phyloP scores from a whole-genome alignment of 441 rosid genomes.

The Gossypium laxum region DNA sequence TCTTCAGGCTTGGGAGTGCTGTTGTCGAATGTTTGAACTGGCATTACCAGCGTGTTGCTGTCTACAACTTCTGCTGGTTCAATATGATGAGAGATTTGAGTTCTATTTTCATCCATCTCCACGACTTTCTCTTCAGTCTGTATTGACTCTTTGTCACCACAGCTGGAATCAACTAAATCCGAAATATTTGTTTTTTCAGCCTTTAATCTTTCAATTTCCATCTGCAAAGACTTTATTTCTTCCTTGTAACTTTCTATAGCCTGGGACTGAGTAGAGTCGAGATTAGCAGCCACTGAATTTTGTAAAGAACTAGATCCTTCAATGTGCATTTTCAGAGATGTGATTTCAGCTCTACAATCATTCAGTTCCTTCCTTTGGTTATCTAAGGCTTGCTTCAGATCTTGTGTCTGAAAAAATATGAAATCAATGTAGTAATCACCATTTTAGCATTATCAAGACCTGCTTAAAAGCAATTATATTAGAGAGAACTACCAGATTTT shows the following conservation, averaged over 20 bases:
- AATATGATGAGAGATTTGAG: constrained; percentile 32
- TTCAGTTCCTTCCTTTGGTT: constrained; percentile 66
- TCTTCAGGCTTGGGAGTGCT: constrained; percentile 28
- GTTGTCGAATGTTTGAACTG: constrained; percentile 23
- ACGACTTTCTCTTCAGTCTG: constrained; percentile 51
- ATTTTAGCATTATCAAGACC: constrained; percentile 26
- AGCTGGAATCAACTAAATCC: constrained; percentile 27
- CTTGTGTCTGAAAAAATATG: constrained; percentile 49
- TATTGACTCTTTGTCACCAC: constrained; percentile 31
- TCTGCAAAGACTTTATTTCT: constrained; percentile 48
- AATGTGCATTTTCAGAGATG: constrained; percentile 82
- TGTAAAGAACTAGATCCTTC: constrained; percentile 66
- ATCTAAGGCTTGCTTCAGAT: constrained; percentile 62
- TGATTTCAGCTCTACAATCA: constrained; percentile 88
- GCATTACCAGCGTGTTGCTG: constrained; percentile 22
- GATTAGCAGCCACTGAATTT: constrained; percentile 35
- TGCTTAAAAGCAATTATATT: constrained; percentile 17
- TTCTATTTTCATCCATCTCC: constrained; percentile 59
- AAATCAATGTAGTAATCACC: constrained; percentile 18
- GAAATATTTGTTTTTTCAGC: constrained; percentile 23
- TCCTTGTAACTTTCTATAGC: constrained; percentile 45
- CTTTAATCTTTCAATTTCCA: constrained; percentile 51
- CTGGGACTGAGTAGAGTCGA: constrained; percentile 39
- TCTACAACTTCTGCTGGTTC: constrained; percentile 27
- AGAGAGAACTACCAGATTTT: constrained; percentile 15